phyloP scores from a whole-genome alignment of 2,329 filamentous ascomycete genomes.

The Alternaria ventricosa region DNA sequence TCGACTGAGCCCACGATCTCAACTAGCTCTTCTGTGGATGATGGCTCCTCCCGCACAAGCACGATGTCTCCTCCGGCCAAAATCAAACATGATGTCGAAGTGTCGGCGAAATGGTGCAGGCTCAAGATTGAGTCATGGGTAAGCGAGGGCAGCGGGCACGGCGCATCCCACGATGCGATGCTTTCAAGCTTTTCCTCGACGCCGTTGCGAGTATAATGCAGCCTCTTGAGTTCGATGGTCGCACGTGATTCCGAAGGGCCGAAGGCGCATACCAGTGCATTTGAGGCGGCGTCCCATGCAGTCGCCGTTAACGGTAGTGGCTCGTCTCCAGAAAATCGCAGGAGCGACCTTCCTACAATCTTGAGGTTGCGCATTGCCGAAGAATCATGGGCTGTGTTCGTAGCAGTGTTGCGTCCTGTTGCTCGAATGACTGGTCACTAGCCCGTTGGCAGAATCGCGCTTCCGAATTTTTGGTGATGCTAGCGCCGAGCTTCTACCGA shows the following conservation, averaged over 20 bases:
- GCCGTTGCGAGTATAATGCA: slow-evolving; percentile 53
- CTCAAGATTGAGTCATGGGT: slow-evolving; percentile 76
- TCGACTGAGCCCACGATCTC: slow-evolving; percentile 96
- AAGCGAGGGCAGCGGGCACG: slow-evolving; percentile 78
- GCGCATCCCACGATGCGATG: slow-evolving; percentile 89
- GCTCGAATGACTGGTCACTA: slow-evolving; percentile 3
- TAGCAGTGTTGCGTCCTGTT: slow-evolving; percentile 7
- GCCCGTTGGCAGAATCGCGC: neutral
- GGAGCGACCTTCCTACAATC: slow-evolving; percentile 71
- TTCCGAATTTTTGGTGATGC: slow-evolving; percentile 21
- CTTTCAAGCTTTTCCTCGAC: slow-evolving; percentile 48
- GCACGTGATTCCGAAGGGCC: slow-evolving; percentile 75
- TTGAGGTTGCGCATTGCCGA: slow-evolving; percentile 82
- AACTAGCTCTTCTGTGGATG: slow-evolving; percentile 75
- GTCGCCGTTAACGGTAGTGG: slow-evolving; percentile 72
- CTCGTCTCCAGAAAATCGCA: slow-evolving; percentile 63
- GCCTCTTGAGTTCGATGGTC: slow-evolving; percentile 73
- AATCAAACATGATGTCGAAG: slow-evolving; percentile 77
- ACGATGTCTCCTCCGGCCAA: slow-evolving; percentile 91
- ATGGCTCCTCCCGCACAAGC: slow-evolving; percentile 75
- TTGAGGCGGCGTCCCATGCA: slow-evolving; percentile 83
- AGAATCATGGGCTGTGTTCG: slow-evolving; percentile 10
- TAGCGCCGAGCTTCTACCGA: slow-evolving; percentile 36
- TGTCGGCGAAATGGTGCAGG: slow-evolving; percentile 86
- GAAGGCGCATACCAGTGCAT: slow-evolving; percentile 81